phyloP scores from a whole-genome alignment of 768 basidiomycete genomes.

The Podaxis pistillaris region DNA sequence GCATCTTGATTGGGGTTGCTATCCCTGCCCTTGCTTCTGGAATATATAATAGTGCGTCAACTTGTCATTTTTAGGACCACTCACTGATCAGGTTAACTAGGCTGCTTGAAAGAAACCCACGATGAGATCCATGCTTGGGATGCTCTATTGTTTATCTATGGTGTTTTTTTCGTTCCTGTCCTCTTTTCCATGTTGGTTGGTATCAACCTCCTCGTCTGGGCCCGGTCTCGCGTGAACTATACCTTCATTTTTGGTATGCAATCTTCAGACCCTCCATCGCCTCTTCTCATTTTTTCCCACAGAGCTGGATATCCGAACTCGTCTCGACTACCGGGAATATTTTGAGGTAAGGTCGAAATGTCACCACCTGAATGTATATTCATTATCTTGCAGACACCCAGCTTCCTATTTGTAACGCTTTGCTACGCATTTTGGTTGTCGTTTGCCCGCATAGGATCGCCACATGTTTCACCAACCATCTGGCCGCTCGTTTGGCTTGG shows the following conservation, averaged over 20 bases:
- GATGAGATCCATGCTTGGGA: slow-evolving; percentile 64
- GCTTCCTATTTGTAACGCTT: slow-evolving; percentile 72
- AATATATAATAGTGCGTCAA: slow-evolving; percentile 50
- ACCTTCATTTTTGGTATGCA: slow-evolving; percentile 83
- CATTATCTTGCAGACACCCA: slow-evolving; percentile 56
- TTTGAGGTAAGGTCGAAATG: slow-evolving; percentile 39
- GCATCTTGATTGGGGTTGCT: slow-evolving; percentile 68
- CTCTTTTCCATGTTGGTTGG: slow-evolving; percentile 78
- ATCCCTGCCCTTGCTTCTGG: slow-evolving; percentile 68
- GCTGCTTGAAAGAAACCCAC: slow-evolving; percentile 36
- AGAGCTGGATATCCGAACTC: slow-evolving; percentile 72
- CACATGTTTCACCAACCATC: slow-evolving; percentile 57
- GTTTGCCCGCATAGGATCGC: slow-evolving; percentile 58
- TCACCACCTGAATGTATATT: not conserved
- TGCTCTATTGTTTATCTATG: slow-evolving; percentile 77
- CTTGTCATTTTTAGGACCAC: not conserved
- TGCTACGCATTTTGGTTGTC: slow-evolving; percentile 86
- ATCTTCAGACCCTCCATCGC: slow-evolving; percentile 12
- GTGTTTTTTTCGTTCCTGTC: slow-evolving; percentile 67
- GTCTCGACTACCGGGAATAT: slow-evolving; percentile 78
- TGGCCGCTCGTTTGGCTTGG: slow-evolving; percentile 87
- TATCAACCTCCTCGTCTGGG: slow-evolving; percentile 81
- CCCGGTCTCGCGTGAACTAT: slow-evolving; percentile 79
- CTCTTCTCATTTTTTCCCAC: slow-evolving; percentile 11
- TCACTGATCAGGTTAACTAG: slow-evolving; percentile 47